Evolutionary conservation across 129 eudicot species (phyloP).

Genomic region (Mikania micrantha): DNA sequence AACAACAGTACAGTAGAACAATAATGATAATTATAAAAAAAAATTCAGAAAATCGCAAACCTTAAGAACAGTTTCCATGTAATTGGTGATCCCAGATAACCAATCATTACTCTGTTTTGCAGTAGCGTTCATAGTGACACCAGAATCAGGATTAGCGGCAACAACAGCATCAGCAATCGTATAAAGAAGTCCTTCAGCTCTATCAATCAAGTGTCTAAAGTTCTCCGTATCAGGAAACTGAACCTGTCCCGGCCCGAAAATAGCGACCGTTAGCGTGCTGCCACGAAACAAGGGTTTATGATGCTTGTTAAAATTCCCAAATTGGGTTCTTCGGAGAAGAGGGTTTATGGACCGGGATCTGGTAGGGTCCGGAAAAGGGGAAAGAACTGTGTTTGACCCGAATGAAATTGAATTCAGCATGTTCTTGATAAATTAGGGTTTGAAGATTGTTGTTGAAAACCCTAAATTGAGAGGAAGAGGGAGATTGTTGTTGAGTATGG

Average conservation of each 20-base stretch:
- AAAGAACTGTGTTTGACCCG: slow-evolving; percentile 37
- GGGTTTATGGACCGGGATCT: slow-evolving; percentile 39
- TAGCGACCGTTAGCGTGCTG: slow-evolving; percentile 40
- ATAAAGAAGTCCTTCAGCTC: slow-evolving; percentile 68
- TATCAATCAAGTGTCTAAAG: slow-evolving; percentile 45
- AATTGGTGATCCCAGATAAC: slow-evolving; percentile 75
- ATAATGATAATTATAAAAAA: background rate
- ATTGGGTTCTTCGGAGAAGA: slow-evolving; percentile 30
- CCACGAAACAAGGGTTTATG: slow-evolving; percentile 34
- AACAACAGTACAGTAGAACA: background rate
- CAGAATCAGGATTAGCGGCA: slow-evolving; percentile 36
- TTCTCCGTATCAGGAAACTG: slow-evolving; percentile 69
- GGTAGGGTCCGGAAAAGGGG: slow-evolving; percentile 45
- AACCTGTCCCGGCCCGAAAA: slow-evolving; percentile 55
- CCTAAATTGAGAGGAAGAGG: background rate
- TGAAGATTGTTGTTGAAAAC: slow-evolving; percentile 11
- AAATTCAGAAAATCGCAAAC: slow-evolving; percentile 17
- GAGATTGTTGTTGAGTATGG: background rate
- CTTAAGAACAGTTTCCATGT: slow-evolving; percentile 83
- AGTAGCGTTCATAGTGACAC: slow-evolving; percentile 16
- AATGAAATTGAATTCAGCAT: slow-evolving; percentile 47
- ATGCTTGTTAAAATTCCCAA: slow-evolving; percentile 9
- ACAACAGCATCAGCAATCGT: slow-evolving; percentile 88
- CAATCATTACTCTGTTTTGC: slow-evolving; percentile 69
- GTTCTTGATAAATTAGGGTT: slow-evolving; percentile 18